phyloP scores from a whole-genome alignment of 2,329 filamentous ascomycete genomes.

The Didymella segeticola region DNA sequence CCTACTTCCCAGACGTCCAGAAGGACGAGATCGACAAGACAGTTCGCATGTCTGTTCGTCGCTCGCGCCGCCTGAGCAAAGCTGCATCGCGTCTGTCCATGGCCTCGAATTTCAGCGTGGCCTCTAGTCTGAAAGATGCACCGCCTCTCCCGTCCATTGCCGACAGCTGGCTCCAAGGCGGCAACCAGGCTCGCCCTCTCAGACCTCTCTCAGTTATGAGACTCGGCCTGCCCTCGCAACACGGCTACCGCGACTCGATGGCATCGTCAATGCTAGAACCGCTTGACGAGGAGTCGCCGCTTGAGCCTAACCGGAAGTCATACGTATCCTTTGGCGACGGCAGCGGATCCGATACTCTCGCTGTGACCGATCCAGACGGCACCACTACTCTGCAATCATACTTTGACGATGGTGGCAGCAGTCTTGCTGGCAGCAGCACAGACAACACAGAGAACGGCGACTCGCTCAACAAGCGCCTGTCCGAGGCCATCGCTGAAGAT shows the following conservation, averaged over 20 bases:
- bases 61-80: conserved; percentile 88
- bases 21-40: conserved; percentile 95
- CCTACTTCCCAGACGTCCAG: conserved; percentile 95
- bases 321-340: conserved; percentile 87
- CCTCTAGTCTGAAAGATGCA: conserved; percentile 89
- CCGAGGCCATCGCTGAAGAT: conserved; percentile 84
- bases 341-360: conserved; percentile 72
- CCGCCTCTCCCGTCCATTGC: conserved; percentile 95
- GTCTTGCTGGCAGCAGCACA: conserved; percentile 72
- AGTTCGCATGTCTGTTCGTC: conserved; percentile 87
- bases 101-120: conserved; percentile 90
- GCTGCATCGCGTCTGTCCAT: conserved; percentile 93
- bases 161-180: conserved; percentile 80
- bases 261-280: conserved; percentile 89
- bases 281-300: conserved; percentile 85
- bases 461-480: conserved; percentile 82
- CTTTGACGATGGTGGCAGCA: conserved; percentile 80
- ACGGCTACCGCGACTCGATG: conserved; percentile 82
- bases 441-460: conserved; percentile 65
- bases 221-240: conserved; percentile 62
- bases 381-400: conserved; percentile 76
- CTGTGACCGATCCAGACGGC: conserved; percentile 78
- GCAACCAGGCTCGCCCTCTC: conserved; percentile 55
- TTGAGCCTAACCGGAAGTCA: conserved; percentile 89
- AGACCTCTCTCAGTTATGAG: conserved; percentile 67